A percentile compares a stretch with the other conserved stretches of the same genome.
Conservation (phyloP, 352 stramenopile species). For the Phytophthora pseudosyringae region DNA sequence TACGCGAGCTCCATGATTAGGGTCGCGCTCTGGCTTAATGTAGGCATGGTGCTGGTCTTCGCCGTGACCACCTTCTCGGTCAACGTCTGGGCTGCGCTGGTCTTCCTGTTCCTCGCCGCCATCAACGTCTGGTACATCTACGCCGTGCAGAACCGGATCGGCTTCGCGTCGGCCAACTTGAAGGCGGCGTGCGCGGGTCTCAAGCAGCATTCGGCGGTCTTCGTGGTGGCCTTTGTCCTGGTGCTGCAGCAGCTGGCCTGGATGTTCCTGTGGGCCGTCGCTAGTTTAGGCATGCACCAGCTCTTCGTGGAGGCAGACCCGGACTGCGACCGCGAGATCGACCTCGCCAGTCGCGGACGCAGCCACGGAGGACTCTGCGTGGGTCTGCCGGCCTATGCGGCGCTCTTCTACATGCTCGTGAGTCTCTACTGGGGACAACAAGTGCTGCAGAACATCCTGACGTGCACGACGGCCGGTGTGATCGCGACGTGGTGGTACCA, state of each 20-base stretch:
- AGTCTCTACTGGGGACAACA: constrained; percentile 88
- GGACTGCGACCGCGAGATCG: constrained; percentile 52
- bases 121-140: constrained; percentile 90
- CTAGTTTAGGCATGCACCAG: constrained; percentile 74
- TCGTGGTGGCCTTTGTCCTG: constrained; percentile 68
- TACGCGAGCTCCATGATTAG: constrained; percentile 81
- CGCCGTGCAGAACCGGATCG: constrained; percentile 80
- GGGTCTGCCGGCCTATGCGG: constrained; percentile 56
- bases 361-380: constrained; percentile 62
- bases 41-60: constrained; percentile 69
- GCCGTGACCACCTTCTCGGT: constrained; percentile 69
- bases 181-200: constrained; percentile 73
- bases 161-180: constrained; percentile 83
- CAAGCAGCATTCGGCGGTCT: constrained; percentile 62
- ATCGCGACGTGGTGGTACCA: constrained; percentile 90
- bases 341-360: constrained; percentile 41
- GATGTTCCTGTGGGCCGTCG: constrained; percentile 76
- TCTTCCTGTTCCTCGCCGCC: constrained; percentile 64
- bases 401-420: constrained; percentile 84
- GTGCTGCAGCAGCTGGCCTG: constrained; percentile 79
- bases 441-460: constrained; percentile 86
- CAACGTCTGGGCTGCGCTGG: constrained; percentile 60
- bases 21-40: constrained; percentile 86
- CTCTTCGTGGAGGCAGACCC: constrained; percentile 73
- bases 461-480: constrained; percentile 78